Conservation (phyloP, 345 rosid species). For the Crucihimalaya himalaica region DNA sequence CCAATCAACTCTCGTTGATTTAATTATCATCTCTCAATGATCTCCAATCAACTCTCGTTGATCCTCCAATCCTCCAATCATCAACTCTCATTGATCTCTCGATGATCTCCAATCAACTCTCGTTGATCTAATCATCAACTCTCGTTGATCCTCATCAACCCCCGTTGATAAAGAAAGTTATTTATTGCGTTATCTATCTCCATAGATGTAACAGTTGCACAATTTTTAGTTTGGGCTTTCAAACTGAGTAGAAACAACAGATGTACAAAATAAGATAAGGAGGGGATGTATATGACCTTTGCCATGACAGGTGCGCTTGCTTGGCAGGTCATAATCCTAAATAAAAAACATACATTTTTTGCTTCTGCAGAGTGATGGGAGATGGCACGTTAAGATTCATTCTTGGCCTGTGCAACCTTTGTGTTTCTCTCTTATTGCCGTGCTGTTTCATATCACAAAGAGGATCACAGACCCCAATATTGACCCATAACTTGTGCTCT, state of each 20-base stretch:
- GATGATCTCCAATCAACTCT: not conserved
- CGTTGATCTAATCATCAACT: not conserved
- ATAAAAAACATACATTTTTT: not conserved
- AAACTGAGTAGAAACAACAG: not conserved
- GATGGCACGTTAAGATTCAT: not conserved
- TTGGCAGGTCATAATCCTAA: slow-evolving; percentile 27
- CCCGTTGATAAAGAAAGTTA: too few relatives aligned
- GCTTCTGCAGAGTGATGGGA: slow-evolving; percentile 15
- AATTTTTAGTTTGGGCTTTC: not conserved
- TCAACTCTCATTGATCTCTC: not conserved
- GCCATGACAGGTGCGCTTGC: slow-evolving; percentile 38
- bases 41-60: not conserved
- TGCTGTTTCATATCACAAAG: not conserved
- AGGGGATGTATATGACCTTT: slow-evolving; percentile 17
- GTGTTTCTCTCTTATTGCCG: not conserved
- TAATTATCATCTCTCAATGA: too few relatives aligned
- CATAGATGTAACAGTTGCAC: not conserved
- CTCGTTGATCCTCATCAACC: not conserved
- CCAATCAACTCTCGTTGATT: not conserved
- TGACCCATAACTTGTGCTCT: not conserved
- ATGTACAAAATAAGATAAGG: not conserved
- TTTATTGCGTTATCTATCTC: not conserved
- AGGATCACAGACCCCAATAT: not conserved
- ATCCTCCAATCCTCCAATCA: not conserved
- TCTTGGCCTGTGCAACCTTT: not conserved